Evolutionary conservation across 2,329 filamentous ascomycete species (phyloP), one percentile per base, ranked within the genome.

Genomic region (Blumeria graminis): DNA sequence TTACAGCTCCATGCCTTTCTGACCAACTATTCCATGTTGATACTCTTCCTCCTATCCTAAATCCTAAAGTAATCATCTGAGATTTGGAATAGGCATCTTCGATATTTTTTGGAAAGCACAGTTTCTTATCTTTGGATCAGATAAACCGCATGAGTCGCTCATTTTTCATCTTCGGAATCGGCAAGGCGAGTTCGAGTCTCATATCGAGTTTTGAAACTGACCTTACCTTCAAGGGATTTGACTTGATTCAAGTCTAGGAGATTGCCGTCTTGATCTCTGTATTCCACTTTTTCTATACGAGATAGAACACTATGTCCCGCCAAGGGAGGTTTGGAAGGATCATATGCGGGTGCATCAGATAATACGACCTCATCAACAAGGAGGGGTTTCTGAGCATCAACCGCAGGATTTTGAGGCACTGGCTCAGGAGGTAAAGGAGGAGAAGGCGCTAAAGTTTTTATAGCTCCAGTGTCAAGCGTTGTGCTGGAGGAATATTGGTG

Each of bases 181-280:
- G 94, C 74, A 57, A 96, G 70, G 57, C 86, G 82, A 8, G 88
- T 95, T 61, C 85, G 78, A n/a, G 90, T 95, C 74, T 96, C 90
- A 67, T 95, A 95, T 62, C 83, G 84, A 11, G 92, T 96, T 71
- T 93, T 82, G 71, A 98, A 95, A 64, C 87, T 86, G 58, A 96
- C 89, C 70, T 94, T 93, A 64, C 90, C 92, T 68, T 90, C 78
- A 35, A 98, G 78, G 18, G 77, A 78, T 64, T 84, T 79, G 58
- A 98, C 88, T 67, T 94, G 79, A 65, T 88, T 84, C 56, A 84
- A 80, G 65, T 90, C 74, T 35, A 98, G 77, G 35, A 96, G 68
- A 65, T 95, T 95, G 61, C 92, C 92, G 63, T 94, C 76, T 69
- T 95, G 86, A 68, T 96, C 92, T 56, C 92, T 84, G 71, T 94